phyloP scores from a whole-genome alignment of 352 stramenopile species.

The Pythium periplocum region DNA sequence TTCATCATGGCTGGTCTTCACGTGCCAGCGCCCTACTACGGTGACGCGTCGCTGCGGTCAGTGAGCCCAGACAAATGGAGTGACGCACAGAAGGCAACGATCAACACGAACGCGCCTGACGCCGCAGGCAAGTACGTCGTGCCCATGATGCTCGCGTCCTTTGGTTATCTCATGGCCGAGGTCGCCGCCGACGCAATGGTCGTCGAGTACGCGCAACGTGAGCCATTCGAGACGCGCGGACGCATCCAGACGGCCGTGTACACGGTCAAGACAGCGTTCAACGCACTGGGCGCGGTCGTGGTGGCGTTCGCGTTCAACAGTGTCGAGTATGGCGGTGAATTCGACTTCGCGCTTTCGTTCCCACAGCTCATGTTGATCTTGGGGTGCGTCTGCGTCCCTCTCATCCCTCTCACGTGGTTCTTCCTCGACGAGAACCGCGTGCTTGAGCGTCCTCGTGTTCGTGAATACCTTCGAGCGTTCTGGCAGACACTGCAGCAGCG shows the following conservation, averaged over 20 bases:
- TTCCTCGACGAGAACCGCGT: slow-evolving; percentile 25
- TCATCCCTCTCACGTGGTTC: slow-evolving; percentile 24
- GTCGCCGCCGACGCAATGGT: slow-evolving; percentile 56
- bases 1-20: slow-evolving; percentile 26
- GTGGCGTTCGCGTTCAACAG: slow-evolving; percentile 31
- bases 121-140: slow-evolving; percentile 47
- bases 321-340: slow-evolving; percentile 20
- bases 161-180: slow-evolving; percentile 59
- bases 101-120: slow-evolving; percentile 26
- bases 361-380: slow-evolving; percentile 13
- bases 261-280: slow-evolving; percentile 40
- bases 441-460: slow-evolving; percentile 2
- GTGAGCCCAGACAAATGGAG: slow-evolving; percentile 30
- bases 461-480: slow-evolving; percentile 16
- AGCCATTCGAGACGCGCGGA: slow-evolving; percentile 39
- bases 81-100: slow-evolving; percentile 20
- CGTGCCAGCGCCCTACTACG: slow-evolving; percentile 30
- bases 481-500: slow-evolving; percentile 23
- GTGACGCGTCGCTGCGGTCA: slow-evolving; percentile 24
- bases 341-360: slow-evolving; percentile 20
- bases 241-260: slow-evolving; percentile 57
- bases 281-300: slow-evolving; percentile 31
- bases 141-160: slow-evolving; percentile 69
- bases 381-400: slow-evolving; percentile 6
- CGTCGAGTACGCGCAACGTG: slow-evolving; percentile 53